Conservation (phyloP, 148 eudicot species). For the Rhododendron kiyosumense region DNA sequence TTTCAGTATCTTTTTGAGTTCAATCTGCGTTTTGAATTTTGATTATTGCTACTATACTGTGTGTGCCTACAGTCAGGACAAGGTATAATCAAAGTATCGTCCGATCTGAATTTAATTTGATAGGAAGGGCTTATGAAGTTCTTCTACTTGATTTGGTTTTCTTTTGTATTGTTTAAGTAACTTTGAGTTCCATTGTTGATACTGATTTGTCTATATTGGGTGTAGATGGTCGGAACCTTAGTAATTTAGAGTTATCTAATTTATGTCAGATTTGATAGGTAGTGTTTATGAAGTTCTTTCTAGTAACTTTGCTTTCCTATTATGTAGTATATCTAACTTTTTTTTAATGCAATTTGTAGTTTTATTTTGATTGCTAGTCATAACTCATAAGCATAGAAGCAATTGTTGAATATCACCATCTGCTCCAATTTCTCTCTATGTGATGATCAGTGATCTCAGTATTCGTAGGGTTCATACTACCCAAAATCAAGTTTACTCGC, state of each 20-base stretch:
- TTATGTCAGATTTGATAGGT: not conserved
- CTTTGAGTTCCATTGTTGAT: not conserved
- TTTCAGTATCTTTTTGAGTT: not conserved
- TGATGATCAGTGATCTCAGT: not conserved
- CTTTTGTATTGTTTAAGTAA: not conserved
- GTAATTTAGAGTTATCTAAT: not conserved
- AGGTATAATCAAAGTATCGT: not conserved
- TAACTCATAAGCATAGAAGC: not conserved
- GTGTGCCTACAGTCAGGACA: not conserved
- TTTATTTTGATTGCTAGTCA: not conserved
- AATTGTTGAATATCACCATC: not conserved
- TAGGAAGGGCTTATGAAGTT: not conserved
- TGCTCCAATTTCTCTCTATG: not conserved
- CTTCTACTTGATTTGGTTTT: not conserved
- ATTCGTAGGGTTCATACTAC: not conserved
- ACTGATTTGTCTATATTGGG: not conserved
- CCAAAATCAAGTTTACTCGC: not conserved
- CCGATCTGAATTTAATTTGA: not conserved
- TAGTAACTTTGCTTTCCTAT: not conserved
- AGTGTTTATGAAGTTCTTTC: not conserved
- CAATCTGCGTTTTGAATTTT: not conserved
- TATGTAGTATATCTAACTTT: not conserved
- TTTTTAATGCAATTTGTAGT: not conserved
- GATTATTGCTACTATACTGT: not conserved
- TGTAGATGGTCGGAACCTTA: not conserved